A percentile compares a stretch with the other conserved stretches of the same genome.
Conservation (phyloP, 169 alveolate species). For the Babesia ovis region DNA sequence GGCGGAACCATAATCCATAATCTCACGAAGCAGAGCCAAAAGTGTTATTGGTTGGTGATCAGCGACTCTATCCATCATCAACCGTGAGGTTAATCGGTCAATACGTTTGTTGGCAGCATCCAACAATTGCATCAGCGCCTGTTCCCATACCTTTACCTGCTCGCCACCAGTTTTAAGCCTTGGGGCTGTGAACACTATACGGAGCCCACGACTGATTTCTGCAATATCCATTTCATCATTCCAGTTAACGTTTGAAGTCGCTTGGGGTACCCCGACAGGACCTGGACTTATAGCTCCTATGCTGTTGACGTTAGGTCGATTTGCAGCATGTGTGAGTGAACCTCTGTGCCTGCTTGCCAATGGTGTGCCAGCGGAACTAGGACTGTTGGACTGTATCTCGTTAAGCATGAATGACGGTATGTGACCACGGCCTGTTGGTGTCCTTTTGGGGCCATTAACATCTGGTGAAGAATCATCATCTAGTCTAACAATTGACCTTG, state of each 20-base stretch:
- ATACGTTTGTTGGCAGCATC: slow-evolving; percentile 25
- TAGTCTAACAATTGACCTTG: not conserved
- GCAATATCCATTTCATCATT: slow-evolving; percentile 15
- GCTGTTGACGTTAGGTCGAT: not conserved
- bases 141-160: slow-evolving; percentile 29
- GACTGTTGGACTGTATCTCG: slow-evolving; percentile 19
- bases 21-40: slow-evolving; percentile 11
- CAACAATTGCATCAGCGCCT: slow-evolving; percentile 10
- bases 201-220: slow-evolving; percentile 6
- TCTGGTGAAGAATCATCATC: slow-evolving; percentile 22
- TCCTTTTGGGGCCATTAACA: not conserved
- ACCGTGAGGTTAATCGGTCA: slow-evolving; percentile 9
- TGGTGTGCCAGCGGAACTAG: not conserved
- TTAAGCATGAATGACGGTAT: slow-evolving; percentile 16
- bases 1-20: slow-evolving; percentile 38
- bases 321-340: not conserved
- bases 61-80: not conserved
- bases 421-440: slow-evolving; percentile 19
- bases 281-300: not conserved
- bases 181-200: slow-evolving; percentile 31
- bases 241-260: not conserved
- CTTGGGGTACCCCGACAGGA: not conserved
- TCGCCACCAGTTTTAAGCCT: slow-evolving; percentile 3
- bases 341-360: not conserved
- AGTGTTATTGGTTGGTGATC: slow-evolving; percentile 6